Evolutionary conservation across 2,329 filamentous ascomycete genomes (phyloP).

Genomic region (Exserohilum turcica): DNA sequence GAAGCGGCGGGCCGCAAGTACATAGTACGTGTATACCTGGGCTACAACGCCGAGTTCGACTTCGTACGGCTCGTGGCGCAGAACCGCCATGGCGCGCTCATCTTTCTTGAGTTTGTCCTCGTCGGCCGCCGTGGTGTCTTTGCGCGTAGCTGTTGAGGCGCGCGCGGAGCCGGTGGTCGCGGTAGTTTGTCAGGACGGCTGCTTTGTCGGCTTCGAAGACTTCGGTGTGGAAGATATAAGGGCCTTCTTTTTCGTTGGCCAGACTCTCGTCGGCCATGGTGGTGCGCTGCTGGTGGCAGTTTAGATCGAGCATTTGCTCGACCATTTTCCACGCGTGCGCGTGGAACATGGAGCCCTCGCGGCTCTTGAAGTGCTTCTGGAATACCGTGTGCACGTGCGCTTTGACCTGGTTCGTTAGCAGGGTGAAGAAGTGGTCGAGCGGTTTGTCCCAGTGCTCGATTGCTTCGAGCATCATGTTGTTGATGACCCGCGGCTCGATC

Average conservation of each 20-base stretch:
- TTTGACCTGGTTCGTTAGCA: conserved; percentile 18
- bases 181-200: conserved; percentile 25
- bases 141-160: conserved; percentile 41
- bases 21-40: conserved; percentile 71
- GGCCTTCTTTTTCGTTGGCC: conserved; percentile 41
- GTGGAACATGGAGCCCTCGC: conserved; percentile 40
- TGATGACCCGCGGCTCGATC: conserved; percentile 19
- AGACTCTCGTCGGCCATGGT: conserved; percentile 35
- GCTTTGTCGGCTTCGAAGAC: conserved; percentile 25
- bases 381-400: conserved; percentile 31
- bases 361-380: conserved; percentile 34
- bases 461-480: conserved; percentile 15
- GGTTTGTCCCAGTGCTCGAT: conserved; percentile 41
- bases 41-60: conserved; percentile 67
- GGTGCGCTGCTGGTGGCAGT: conserved; percentile 33
- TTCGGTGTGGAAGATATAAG: conserved; percentile 41
- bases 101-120: conserved; percentile 35
- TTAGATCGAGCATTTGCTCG: conserved; percentile 28
- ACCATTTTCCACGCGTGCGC: conserved; percentile 29
- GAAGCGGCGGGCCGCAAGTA: conserved; percentile 68
- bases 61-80: conserved; percentile 64
- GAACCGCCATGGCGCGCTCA: conserved; percentile 25
- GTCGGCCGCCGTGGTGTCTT: conserved; percentile 25
- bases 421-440: conserved; percentile 33
- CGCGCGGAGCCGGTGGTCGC: conserved; percentile 25